These are phyloP conservation scores for Colletotrichum noveboracense DNA, from an alignment of 2,329 filamentous ascomycete genomes.

Conservation along the genomic window DNA sequence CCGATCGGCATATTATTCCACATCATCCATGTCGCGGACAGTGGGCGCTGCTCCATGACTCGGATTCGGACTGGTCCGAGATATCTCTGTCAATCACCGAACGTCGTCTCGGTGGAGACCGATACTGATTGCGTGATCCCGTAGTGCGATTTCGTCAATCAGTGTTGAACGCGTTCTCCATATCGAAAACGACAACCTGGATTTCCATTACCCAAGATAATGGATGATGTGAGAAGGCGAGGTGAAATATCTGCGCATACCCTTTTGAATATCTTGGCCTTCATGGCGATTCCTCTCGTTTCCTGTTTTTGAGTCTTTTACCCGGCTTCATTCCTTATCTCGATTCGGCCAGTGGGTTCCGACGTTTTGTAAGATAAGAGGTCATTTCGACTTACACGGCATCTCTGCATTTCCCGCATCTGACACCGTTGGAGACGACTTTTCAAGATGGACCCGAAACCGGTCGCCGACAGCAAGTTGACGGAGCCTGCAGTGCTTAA, in stretches of 20 bases:
- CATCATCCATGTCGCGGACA: background rate
- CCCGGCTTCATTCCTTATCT: background rate
- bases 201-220: background rate
- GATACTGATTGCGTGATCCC: slow-evolving; percentile 11
- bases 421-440: background rate
- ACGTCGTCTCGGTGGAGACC: slow-evolving; percentile 7
- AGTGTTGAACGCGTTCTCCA: background rate
- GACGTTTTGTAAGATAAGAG: background rate
- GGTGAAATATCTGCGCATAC: background rate
- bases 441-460: background rate
- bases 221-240: background rate
- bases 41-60: background rate
- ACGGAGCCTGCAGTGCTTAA: background rate
- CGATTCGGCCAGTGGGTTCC: background rate
- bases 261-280: background rate
- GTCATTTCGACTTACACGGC: background rate
- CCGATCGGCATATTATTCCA: background rate
- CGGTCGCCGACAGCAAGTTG: background rate
- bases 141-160: slow-evolving; percentile 14
- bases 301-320: background rate
- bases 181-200: background rate
- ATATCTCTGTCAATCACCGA: background rate
- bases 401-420: background rate
- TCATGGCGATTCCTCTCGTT: background rate
- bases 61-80: slow-evolving; percentile 12